Base-by-base conservation (phyloP, 768 basidiomycete species). In the Trametes sanguinea region DNA sequence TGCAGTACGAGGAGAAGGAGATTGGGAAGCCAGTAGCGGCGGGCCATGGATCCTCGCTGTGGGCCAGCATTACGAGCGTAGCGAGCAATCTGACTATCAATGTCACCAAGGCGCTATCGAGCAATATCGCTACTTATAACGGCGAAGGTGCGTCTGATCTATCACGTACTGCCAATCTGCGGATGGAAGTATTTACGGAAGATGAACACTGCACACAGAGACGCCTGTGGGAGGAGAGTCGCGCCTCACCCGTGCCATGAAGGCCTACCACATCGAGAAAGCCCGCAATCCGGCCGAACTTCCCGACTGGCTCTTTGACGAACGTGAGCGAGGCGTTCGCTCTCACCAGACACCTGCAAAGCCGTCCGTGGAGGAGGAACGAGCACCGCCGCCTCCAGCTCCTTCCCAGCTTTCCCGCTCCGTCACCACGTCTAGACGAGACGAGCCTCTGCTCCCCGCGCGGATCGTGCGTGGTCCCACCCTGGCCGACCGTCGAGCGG, bases 271-370 rank as follows among this genome's bases (percentile, higher is more conserved):
- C 66, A 78, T 87, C 51, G 80, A 79, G 30, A 85, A 86, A 70
- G 86, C 86, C 22, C 78, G 78, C 29, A 75, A 79, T 40, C 82
- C 81, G 9, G 67, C 78, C 32, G 86, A 88, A 68, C 78, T 89
- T 17, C 87, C 88, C 9, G 74, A 77, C 7, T 89, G 87, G 88
- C 77, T 90, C 16, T 88, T 89, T 60, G 80, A 80, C 46, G 83
- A 81, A 57, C 77, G 74, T 44, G 86, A 88, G 67, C 80, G 84
- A 45, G 77, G 77, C 61, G 64, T 51, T 47, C 63, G 43, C 61
- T 58, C 17, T 61, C 64, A n/a, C 48, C 66, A 46, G 40, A 11
- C 65, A 10, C 22, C 51, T 29, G 9, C 29, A 37, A 50, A 27
- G 40, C 54, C 37, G 33, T 57, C 69, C 14, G 60, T 64, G 32